Evolutionary conservation across 2,329 filamentous ascomycete species (phyloP).

Genomic region (Teratosphaeria epicoccoides): DNA sequence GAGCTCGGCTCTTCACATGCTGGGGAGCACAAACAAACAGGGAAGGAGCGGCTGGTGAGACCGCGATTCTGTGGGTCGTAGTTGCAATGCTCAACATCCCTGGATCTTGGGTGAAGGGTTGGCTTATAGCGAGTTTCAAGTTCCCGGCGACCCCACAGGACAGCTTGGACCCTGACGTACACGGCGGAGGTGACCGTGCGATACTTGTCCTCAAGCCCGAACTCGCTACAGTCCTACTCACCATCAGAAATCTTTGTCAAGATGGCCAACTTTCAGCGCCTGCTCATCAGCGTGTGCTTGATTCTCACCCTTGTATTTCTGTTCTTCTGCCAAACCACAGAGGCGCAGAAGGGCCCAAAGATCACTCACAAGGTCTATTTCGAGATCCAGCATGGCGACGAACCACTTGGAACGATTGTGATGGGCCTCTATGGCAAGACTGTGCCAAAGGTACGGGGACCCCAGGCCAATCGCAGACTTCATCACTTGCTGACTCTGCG

Average conservation of each 20-base stretch:
- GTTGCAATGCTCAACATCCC: too few species aligned
- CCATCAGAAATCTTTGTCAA: constrained; percentile 18
- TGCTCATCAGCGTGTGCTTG: constrained; percentile 62
- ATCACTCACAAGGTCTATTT: constrained; percentile 57
- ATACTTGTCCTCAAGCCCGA: background rate
- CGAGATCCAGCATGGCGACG: constrained; percentile 67
- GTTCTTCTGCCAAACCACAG: constrained; percentile 63
- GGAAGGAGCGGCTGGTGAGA: background rate
- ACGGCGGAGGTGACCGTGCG: background rate
- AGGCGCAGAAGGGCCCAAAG: constrained; percentile 66
- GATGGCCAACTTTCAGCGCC: constrained; percentile 66
- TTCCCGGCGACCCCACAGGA: background rate
- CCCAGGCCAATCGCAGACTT: background rate
- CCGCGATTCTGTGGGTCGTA: too few species aligned
- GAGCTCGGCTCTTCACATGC: background rate
- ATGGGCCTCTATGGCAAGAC: constrained; percentile 83
- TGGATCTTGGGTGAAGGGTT: background rate
- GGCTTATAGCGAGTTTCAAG: background rate
- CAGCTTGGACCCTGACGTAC: background rate
- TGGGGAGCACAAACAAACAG: background rate
- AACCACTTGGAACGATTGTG: constrained; percentile 62
- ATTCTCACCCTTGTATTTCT: constrained; percentile 65
- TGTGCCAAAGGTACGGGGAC: constrained; percentile 53
- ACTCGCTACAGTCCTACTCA: constrained; percentile 12
- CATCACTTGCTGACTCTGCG: background rate